Evolutionary conservation across 2,329 filamentous ascomycete genomes (phyloP).

Genomic region (Verticillium klebahnii): DNA sequence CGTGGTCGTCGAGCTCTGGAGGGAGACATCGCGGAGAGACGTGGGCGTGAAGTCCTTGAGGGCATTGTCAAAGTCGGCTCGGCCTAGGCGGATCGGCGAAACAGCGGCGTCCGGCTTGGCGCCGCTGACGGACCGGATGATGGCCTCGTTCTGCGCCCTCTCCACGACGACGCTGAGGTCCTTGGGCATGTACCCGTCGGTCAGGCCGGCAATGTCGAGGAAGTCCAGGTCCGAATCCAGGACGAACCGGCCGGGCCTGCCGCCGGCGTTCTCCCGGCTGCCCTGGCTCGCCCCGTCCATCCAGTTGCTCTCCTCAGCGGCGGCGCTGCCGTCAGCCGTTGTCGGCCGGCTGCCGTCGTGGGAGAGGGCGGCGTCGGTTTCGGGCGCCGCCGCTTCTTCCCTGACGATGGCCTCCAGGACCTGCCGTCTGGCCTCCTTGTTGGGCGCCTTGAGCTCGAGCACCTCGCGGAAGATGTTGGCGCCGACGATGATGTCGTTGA

Average conservation of each 20-base stretch:
- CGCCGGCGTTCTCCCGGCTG: constrained; percentile 33
- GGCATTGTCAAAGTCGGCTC: constrained; percentile 76
- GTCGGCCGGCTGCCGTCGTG: constrained; percentile 49
- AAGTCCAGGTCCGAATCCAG: constrained; percentile 79
- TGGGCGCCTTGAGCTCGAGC: constrained; percentile 80
- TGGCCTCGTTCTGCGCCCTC: constrained; percentile 83
- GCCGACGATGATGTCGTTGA: constrained; percentile 86
- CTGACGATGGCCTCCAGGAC: constrained; percentile 77
- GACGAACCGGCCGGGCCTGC: constrained; percentile 58
- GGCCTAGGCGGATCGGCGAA: constrained; percentile 58
- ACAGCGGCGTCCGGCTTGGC: constrained; percentile 35
- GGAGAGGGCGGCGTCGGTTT: constrained; percentile 23
- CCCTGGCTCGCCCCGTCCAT: constrained; percentile 65
- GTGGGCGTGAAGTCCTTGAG: constrained; percentile 92
- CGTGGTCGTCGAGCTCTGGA: constrained; percentile 88
- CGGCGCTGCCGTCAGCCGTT: constrained; percentile 49
- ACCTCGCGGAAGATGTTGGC: constrained; percentile 93
- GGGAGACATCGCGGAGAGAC: constrained; percentile 86
- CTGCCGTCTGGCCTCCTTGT: constrained; percentile 81
- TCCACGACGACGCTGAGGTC: constrained; percentile 83
- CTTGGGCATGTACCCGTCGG: constrained; percentile 96
- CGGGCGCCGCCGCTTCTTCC: constrained; percentile 39
- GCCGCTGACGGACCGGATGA: constrained; percentile 74
- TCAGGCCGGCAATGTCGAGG: constrained; percentile 86
- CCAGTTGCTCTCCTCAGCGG: constrained; percentile 60